These are phyloP conservation scores for Fraxinus sp. DNA, from an alignment of 305 asterid species.

Conservation along the genomic window DNA sequence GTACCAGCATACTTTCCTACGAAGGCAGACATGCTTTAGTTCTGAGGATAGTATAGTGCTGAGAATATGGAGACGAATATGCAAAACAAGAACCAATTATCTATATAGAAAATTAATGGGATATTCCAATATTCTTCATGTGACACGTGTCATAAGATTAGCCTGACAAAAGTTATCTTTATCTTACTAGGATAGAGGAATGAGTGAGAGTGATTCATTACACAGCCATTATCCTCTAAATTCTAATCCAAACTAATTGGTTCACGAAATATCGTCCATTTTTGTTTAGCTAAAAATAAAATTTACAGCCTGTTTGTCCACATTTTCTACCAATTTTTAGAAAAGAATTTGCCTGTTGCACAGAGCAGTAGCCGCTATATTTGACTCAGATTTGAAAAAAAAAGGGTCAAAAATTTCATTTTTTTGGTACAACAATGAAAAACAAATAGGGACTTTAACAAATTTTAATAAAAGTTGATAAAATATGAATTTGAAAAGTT, in stretches of 20 bases:
- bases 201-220: slow-evolving; percentile 48
- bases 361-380: too few species aligned
- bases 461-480: neutral
- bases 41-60: slow-evolving; percentile 11
- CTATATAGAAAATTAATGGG: slow-evolving; percentile 33
- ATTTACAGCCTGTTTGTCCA: neutral
- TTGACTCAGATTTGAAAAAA: too few species aligned
- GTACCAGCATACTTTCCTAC: slow-evolving; percentile 80
- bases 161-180: slow-evolving; percentile 70
- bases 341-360: too few species aligned
- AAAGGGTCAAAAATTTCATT: too few species aligned
- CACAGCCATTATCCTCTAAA: slow-evolving; percentile 19
- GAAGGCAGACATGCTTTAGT: slow-evolving; percentile 66
- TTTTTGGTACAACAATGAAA: too few species aligned
- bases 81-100: slow-evolving; percentile 18
- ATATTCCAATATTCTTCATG: slow-evolving; percentile 29
- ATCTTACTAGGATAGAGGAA: slow-evolving; percentile 52
- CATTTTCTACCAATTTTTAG: too few species aligned
- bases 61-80: slow-evolving; percentile 19
- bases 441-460: neutral
- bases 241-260: neutral
- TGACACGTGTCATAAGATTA: slow-evolving; percentile 56
- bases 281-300: neutral
- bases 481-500: neutral
- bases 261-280: neutral